A percentile compares a stretch with the other conserved stretches of the same genome.
Conservation (phyloP, 345 rosid genomes). For the Psidium guajava region DNA sequence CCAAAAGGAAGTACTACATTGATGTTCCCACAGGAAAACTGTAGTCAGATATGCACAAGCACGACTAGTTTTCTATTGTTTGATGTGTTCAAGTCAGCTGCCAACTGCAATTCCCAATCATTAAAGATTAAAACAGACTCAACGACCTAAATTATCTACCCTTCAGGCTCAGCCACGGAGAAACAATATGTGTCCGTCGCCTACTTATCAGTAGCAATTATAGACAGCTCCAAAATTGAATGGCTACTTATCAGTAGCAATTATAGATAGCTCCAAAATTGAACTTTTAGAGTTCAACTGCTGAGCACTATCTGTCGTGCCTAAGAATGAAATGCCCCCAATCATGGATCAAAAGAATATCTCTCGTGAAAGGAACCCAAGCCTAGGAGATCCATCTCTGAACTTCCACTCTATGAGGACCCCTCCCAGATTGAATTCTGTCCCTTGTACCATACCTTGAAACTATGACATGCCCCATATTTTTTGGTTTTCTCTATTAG, state of each 20-base stretch:
- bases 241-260: too few species aligned
- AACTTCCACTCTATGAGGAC: not conserved
- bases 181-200: fast-evolving
- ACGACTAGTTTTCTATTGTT: not conserved
- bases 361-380: not conserved
- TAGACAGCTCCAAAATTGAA: not conserved
- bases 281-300: not conserved
- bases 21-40: not conserved
- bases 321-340: not conserved
- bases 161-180: not conserved
- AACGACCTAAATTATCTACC: not conserved
- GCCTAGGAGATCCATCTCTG: not conserved
- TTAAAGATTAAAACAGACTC: not conserved
- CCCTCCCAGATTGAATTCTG: not conserved
- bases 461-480: not conserved
- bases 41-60: not conserved
- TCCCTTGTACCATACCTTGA: not conserved
- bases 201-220: not conserved
- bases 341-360: not conserved
- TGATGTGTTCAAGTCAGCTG: not conserved
- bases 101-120: not conserved
- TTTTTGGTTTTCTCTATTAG: not conserved
- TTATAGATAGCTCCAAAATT: not conserved
- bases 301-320: not conserved
- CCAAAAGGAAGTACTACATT: not conserved